Evolutionary conservation across 1,139 yeast genomes (phyloP).

Genomic region (Debaryomyces robertsiae): DNA sequence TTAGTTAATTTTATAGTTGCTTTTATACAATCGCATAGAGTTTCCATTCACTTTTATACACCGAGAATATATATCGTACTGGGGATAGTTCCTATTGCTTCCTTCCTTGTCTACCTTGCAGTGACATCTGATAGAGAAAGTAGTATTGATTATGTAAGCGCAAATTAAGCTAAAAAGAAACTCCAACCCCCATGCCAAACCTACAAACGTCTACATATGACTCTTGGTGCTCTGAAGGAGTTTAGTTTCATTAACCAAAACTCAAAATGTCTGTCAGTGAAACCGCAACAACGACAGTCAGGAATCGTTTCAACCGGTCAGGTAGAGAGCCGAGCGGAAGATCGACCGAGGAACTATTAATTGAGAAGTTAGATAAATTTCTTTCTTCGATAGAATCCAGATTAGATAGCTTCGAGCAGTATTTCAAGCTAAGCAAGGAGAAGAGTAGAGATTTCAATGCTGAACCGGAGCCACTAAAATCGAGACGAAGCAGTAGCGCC

Average conservation of each 20-base stretch:
- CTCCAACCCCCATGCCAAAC: too few relatives aligned
- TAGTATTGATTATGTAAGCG: too few relatives aligned
- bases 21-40: too few relatives aligned
- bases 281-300: slow-evolving; percentile 10
- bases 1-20: background rate
- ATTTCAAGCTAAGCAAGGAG: slow-evolving; percentile 39
- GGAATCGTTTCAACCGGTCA: slow-evolving; percentile 17
- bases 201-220: too few relatives aligned
- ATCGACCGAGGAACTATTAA: slow-evolving; percentile 49
- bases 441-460: slow-evolving; percentile 13
- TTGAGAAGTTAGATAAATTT: slow-evolving; percentile 55
- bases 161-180: too few relatives aligned
- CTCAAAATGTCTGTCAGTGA: slow-evolving; percentile 3
- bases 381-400: slow-evolving; percentile 56
- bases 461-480: slow-evolving; percentile 10
- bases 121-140: too few relatives aligned
- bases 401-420: slow-evolving; percentile 54
- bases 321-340: slow-evolving; percentile 8
- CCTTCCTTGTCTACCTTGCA: too few relatives aligned
- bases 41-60: too few relatives aligned
- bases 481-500: slow-evolving; percentile 28
- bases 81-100: too few relatives aligned
- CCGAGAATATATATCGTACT: too few relatives aligned
- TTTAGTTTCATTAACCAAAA: background rate
- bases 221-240: background rate